Base-by-base conservation (phyloP, 441 rosid species). In the Gossypium lobatum region DNA sequence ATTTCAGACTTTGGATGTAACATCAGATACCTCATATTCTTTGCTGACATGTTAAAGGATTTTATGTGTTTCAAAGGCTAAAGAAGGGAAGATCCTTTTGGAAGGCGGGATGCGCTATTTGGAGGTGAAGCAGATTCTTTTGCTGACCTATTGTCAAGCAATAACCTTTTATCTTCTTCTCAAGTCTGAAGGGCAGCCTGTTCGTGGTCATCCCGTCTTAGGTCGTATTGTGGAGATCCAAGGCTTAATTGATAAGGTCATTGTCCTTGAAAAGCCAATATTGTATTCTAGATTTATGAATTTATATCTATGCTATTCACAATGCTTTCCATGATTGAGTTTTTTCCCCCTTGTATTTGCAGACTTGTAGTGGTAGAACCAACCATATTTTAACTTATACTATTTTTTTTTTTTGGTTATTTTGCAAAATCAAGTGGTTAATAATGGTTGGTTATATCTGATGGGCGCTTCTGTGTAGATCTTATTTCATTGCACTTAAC, bases 161-260 rank as follows among this genome's bases (percentile, higher is more conserved):
- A 91, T 91, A 76, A 80, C 93, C n/a, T 91, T 91, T 83, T 93
- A 91, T 86, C 93, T 93, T 59, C 63, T 59, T 59, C 63, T 59
- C 76, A 95, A 93, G 82, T 88, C 96, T 42, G 95, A 93, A 80
- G 99, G 96, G 73, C 91, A 85, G 71, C 83, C 91, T 39, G 88
- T 91, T 74, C 88, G 86, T 80, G 96, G 93, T 74, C 99, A 93
- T 81, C 97, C 97, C 9, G 88, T 93, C 64, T 89, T 93, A 66
- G 85, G 85, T 73, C 95, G 91, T 70, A 93, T 93, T 71, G 87
- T 93, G 52, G 95, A 88, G 83, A 80, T 91, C 83, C 89, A 87
- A 78, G 76, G 80, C 61, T 85, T 93, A 75, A 75, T 91, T 74
- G 93, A 90, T 73, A 86, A 89, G 99, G 98, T 93, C 48, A 14